A percentile compares a stretch with the other conserved stretches of the same genome.
Evolutionary conservation across 148 eudicot genomes (phyloP).

Genomic region (Drosera capensis): DNA sequence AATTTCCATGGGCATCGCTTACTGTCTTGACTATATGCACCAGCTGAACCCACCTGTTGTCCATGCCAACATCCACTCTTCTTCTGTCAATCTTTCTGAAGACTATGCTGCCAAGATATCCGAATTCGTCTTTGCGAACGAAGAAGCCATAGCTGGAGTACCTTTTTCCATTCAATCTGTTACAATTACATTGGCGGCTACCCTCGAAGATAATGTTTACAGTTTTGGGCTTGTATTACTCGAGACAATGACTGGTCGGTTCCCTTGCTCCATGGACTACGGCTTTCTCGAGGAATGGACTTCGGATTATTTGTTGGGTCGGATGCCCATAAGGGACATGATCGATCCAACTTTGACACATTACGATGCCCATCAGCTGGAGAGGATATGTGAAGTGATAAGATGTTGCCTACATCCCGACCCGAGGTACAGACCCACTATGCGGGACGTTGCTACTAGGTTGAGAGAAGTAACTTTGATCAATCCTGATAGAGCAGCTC

Average conservation of each 20-base stretch:
- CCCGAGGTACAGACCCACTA: constrained; percentile 33
- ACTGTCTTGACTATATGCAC: constrained; percentile 86
- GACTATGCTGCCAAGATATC: constrained; percentile 86
- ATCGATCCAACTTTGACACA: constrained; percentile 63
- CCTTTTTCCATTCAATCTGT: constrained; percentile 11
- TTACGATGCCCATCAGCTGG: constrained; percentile 37
- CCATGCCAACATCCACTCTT: constrained; percentile 50
- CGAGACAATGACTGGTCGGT: constrained; percentile 65
- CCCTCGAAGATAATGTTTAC: constrained; percentile 39
- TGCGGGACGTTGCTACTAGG: constrained; percentile 42
- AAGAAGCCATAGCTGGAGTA: constrained; percentile 20
- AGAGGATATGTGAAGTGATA: constrained; percentile 37
- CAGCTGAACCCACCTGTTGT: constrained; percentile 37
- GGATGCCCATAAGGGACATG: constrained; percentile 21
- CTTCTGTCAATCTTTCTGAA: constrained; percentile 55
- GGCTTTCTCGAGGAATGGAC: constrained; percentile 43
- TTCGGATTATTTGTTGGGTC: constrained; percentile 40
- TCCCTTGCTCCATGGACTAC: constrained; percentile 29
- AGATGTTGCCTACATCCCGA: constrained; percentile 37
- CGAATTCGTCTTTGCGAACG: constrained; percentile 55
- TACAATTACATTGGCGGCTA: constrained; percentile 7
- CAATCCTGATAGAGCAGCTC: constrained; percentile 42
- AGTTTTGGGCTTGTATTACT: constrained; percentile 60
- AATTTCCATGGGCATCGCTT: constrained; percentile 72
- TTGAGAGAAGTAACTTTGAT: constrained; percentile 61